These are phyloP conservation scores for Xylaria nigripes DNA, from an alignment of 495 filamentous ascomycete species.

Conservation along the genomic window DNA sequence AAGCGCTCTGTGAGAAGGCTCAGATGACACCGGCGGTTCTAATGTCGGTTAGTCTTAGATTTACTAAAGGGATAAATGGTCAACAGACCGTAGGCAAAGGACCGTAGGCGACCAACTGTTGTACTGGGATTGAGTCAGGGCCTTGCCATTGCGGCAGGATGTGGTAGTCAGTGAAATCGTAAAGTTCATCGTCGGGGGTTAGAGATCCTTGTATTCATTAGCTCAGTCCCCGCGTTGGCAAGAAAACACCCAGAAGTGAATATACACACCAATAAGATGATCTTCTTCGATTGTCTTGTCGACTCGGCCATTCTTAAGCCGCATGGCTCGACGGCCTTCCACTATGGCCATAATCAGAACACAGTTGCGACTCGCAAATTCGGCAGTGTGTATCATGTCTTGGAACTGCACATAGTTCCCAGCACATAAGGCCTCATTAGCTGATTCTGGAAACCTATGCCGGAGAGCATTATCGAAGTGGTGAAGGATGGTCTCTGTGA, in stretches of 20 bases:
- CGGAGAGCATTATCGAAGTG: slow-evolving; percentile 32
- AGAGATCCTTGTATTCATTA: slow-evolving; percentile 10
- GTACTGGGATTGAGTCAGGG: slow-evolving; percentile 24
- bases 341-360: slow-evolving; percentile 36
- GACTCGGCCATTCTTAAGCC: slow-evolving; percentile 29
- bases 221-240: slow-evolving; percentile 2
- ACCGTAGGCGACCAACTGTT: slow-evolving; percentile 33
- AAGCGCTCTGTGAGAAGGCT: slow-evolving; percentile 36
- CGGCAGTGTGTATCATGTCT: slow-evolving; percentile 28
- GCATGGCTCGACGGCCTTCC: slow-evolving; percentile 36
- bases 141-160: slow-evolving; percentile 36
- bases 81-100: slow-evolving; percentile 39
- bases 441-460: slow-evolving; percentile 29
- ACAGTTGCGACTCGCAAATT: slow-evolving; percentile 33
- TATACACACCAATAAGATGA: slow-evolving; percentile 30
- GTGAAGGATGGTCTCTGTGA: slow-evolving; percentile 19
- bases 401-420: slow-evolving; percentile 41
- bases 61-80: not conserved
- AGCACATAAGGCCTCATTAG: slow-evolving; percentile 37
- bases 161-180: slow-evolving; percentile 38
- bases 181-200: slow-evolving; percentile 21
- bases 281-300: slow-evolving; percentile 32
- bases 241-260: not conserved
- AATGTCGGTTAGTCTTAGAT: slow-evolving; percentile 2
- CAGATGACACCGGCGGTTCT: slow-evolving; percentile 36